Percentiles rank a stretch among this genome's conserved stretches.
Conservation (phyloP, 306 rosid genomes). For the Vigna reflexopilosa region DNA sequence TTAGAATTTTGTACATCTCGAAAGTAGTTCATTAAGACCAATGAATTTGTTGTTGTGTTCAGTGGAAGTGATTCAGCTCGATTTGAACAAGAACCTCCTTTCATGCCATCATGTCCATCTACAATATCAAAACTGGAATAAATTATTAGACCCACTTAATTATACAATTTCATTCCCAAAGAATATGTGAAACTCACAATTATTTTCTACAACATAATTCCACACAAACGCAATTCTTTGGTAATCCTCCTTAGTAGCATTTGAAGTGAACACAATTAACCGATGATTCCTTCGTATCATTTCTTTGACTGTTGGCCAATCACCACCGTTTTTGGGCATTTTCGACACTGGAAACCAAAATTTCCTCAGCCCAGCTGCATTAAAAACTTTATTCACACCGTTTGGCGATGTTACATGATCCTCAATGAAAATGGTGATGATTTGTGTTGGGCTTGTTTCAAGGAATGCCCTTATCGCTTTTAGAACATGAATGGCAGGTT, state of each 20-base stretch:
- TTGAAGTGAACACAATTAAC: slow-evolving; percentile 72
- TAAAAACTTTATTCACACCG: slow-evolving; percentile 69
- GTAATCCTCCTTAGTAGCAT: slow-evolving; percentile 58
- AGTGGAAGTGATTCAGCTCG: slow-evolving; percentile 68
- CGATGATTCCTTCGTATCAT: slow-evolving; percentile 66
- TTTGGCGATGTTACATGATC: slow-evolving; percentile 67
- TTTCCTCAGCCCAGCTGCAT: slow-evolving; percentile 56
- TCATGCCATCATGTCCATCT: slow-evolving; percentile 78
- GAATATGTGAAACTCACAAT: slow-evolving; percentile 48
- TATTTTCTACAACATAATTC: slow-evolving; percentile 64
- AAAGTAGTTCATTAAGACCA: slow-evolving; percentile 47
- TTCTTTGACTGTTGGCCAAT: slow-evolving; percentile 71
- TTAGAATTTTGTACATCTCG: slow-evolving; percentile 35
- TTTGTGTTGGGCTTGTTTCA: slow-evolving; percentile 59
- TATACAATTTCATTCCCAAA: not conserved
- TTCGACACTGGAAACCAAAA: slow-evolving; percentile 60
- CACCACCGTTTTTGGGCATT: slow-evolving; percentile 67
- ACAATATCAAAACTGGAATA: slow-evolving; percentile 1
- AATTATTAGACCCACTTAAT: not conserved
- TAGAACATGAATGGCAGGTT: slow-evolving; percentile 64
- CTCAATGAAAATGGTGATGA: slow-evolving; percentile 79
- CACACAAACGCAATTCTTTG: slow-evolving; percentile 65
- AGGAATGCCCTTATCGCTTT: slow-evolving; percentile 59
- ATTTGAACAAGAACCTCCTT: slow-evolving; percentile 59
- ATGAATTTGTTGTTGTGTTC: slow-evolving; percentile 57